A percentile compares a stretch with the other conserved stretches of the same genome.
These are phyloP conservation scores for Pelagophyceae sp. DNA, from an alignment of 352 stramenopile genomes.

Conservation along the genomic window DNA sequence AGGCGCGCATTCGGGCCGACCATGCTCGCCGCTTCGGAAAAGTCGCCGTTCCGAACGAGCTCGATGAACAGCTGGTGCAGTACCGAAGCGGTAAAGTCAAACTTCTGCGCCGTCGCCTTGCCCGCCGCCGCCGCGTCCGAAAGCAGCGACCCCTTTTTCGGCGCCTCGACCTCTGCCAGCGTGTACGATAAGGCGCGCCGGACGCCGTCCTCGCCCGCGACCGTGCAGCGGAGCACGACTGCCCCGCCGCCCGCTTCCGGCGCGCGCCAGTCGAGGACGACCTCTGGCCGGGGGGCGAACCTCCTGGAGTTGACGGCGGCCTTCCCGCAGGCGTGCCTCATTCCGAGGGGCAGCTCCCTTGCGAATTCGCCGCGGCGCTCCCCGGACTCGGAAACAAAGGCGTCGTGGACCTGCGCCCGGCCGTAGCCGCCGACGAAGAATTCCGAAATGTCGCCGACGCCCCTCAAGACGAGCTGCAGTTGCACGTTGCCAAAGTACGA, in stretches of 20 bases:
- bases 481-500: background rate
- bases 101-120: background rate
- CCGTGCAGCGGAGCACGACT: background rate
- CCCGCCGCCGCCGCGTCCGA: background rate
- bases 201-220: background rate
- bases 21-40: slow-evolving; percentile 2
- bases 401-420: background rate
- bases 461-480: background rate
- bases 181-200: background rate
- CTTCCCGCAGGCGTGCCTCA: background rate
- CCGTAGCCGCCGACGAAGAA: background rate
- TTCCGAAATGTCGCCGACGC: background rate
- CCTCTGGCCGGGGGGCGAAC: background rate
- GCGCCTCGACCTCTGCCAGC: background rate
- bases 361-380: background rate
- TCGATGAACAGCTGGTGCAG: slow-evolving; percentile 20
- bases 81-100: background rate
- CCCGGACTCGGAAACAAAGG: background rate
- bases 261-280: background rate
- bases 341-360: background rate
- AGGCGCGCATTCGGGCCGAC: background rate
- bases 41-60: slow-evolving; percentile 6
- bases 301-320: background rate
- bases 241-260: background rate
- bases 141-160: background rate